Evolutionary conservation across 1,139 yeast genomes (phyloP), one percentile per base, ranked within the genome.

Genomic region (Geotrichum klebahnii): DNA sequence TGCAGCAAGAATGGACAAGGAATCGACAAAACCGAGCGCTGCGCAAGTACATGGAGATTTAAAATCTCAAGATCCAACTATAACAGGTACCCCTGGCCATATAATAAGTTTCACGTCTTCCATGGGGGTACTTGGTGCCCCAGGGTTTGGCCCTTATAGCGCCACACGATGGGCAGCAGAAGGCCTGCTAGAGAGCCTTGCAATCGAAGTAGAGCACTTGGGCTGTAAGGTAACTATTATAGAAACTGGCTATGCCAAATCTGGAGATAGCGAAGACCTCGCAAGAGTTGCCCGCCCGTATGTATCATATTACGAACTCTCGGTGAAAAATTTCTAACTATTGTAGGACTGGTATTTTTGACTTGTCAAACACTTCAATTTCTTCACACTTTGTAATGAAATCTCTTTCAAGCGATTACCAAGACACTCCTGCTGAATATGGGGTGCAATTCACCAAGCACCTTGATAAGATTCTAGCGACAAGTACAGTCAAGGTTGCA

Each of bases 141-240:
- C 55, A 12, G 55, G 55, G 14, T 52, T 52, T 44, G 55, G 55
- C 1, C 55, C 55, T 2, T 52, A 52, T 34, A 45, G 52, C 14
- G 52, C 51, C 3, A 50, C 55, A 5, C 37, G 53, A 39, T 52
- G 55, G 55, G 55, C 55, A 9, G 53, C 53, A 3, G 55, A 52
- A 29, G 55, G 55, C 10, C 40, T 52, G 3, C 20, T 49, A 9
- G 55, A 52, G 19, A 52, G 55, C 28, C 33, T 52, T 24, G 50
- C 53, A 12, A 44, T 49, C 24, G 55, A 52, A 37, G 53, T 52
- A 2, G 53, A 52, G 41, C 51, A 52, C 36, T 24, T 47, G 14
- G 55, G 55, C 23, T 49, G 52, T 39, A 48, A 46, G 33, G 52
- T 52, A 17, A 52, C 53, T 4, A 50, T 50, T 10, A 46, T 50